These are phyloP conservation scores for Tetracladium maxilliforme DNA, from an alignment of 2,329 filamentous ascomycete genomes.

Conservation along the genomic window DNA sequence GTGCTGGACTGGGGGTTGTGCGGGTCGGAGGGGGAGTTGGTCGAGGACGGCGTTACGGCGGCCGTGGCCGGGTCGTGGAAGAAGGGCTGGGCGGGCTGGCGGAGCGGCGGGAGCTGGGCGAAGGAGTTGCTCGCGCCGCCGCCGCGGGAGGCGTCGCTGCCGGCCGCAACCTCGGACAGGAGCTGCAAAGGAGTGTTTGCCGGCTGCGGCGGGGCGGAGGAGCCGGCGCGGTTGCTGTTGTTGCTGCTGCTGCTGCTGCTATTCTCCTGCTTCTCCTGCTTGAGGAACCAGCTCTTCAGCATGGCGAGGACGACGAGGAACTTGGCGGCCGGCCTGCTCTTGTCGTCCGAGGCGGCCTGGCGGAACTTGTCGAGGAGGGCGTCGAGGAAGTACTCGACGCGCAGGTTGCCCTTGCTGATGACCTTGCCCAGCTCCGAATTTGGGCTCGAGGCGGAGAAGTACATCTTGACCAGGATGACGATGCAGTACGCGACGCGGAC, in stretches of 20 bases:
- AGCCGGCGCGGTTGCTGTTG: slow-evolving; percentile 11
- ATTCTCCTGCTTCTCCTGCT: slow-evolving; percentile 26
- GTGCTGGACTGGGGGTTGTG: no score
- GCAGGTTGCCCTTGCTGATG: slow-evolving; percentile 53
- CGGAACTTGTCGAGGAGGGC: slow-evolving; percentile 55
- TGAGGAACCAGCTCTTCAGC: slow-evolving; percentile 52
- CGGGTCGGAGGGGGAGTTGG: no score
- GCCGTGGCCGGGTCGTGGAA: no score
- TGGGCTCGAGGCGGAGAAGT: slow-evolving; percentile 43
- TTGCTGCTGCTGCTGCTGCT: no score
- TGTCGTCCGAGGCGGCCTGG: slow-evolving; percentile 44
- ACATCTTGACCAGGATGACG: slow-evolving; percentile 44
- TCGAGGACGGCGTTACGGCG: no score
- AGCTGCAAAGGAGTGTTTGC: slow-evolving; percentile 19
- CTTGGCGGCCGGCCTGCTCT: slow-evolving; percentile 51
- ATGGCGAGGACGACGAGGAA: slow-evolving; percentile 58
- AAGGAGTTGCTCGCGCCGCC: no score
- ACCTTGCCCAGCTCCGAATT: slow-evolving; percentile 54
- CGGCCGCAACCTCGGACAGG: slow-evolving; percentile 22
- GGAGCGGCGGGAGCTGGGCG: no score
- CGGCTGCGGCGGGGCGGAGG: no score
- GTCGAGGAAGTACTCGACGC: slow-evolving; percentile 51
- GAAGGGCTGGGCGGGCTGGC: no score
- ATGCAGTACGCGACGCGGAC: slow-evolving; percentile 40
- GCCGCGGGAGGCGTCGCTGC: slow-evolving; percentile 9